Evolutionary conservation across 495 filamentous ascomycete genomes (phyloP), one percentile per base, ranked within the genome.

Genomic region (Thermothielavioides terrestris): DNA sequence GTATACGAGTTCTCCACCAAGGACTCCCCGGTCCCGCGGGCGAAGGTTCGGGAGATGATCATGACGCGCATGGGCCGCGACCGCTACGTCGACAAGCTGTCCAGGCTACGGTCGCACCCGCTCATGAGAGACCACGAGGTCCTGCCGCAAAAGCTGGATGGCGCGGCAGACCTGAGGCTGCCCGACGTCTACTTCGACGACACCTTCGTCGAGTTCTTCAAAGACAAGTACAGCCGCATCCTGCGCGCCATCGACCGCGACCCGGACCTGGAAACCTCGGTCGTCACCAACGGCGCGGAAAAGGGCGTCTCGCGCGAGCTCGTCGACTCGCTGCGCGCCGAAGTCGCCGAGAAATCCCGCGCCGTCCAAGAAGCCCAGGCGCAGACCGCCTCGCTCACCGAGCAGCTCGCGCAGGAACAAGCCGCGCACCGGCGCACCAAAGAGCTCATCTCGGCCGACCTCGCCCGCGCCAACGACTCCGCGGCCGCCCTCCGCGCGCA

Each of bases 1-100:
- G 72, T 95, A 21, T 99, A 97, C 60, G 92, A 99, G 59, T 99
- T 97, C 57, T 96, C 90, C 17, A 95, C 90, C 9, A 95, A 94
- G 60, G 90, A 97, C 64, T 96, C 90, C 0, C 90, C 94, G 5
- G 81, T 97, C 47, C 79, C 91, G 9, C 82, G 92, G 43, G 77
- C 80, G 21, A 90, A 84, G 7, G 70, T 97, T 40, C 86, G 92
- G 59, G 81, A 85, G 30, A 78, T 96, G 41, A 75, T 99, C 35
- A 77, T 80, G 32, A 81, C 83, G 25, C 80, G 83, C 41, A 79
- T 97, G 58, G 88, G 89, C 22, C 79, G 91, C 53, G 89, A 95
- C 56, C 82, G 83, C 59, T 99, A 94, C 58, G 80, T 94, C 38
- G 88, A 95, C 62, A 84, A 83, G 55, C 78, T 99, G 26, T 83